phyloP scores from a whole-genome alignment of 768 basidiomycete genomes.

The Tricholomella constricta region DNA sequence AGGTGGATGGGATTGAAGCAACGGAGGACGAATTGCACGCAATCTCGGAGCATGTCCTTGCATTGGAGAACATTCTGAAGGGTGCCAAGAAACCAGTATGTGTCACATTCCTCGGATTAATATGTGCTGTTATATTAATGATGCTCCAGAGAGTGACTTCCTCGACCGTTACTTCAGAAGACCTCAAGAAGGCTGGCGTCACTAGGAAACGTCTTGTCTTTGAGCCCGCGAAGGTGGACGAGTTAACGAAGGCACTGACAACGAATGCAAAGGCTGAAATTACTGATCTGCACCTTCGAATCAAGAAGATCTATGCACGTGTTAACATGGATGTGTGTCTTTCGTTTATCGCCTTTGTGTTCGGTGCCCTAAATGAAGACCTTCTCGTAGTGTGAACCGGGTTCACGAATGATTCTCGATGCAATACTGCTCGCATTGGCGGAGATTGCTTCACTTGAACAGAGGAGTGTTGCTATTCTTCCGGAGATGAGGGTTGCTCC shows the following conservation, averaged over 20 bases:
- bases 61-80: slow-evolving; percentile 26
- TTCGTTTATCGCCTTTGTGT: slow-evolving; percentile 15
- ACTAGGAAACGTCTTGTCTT: slow-evolving; percentile 25
- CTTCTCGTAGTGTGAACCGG: slow-evolving; percentile 25
- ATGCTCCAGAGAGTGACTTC: slow-evolving; percentile 28
- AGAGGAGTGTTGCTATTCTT: slow-evolving; percentile 28
- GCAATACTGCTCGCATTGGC: slow-evolving; percentile 30
- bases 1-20: slow-evolving; percentile 30
- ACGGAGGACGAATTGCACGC: slow-evolving; percentile 22
- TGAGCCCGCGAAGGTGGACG: slow-evolving; percentile 17
- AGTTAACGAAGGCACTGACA: slow-evolving; percentile 18
- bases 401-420: slow-evolving; percentile 33
- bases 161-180: slow-evolving; percentile 24
- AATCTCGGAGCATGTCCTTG: slow-evolving; percentile 25
- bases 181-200: slow-evolving; percentile 29
- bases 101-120: slow-evolving; percentile 12
- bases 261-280: slow-evolving; percentile 22
- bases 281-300: slow-evolving; percentile 21
- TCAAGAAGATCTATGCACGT: slow-evolving; percentile 30
- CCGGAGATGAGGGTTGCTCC: slow-evolving; percentile 28
- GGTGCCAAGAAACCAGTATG: slow-evolving; percentile 30
- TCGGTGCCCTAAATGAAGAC: slow-evolving; percentile 15
- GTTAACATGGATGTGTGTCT: slow-evolving; percentile 34
- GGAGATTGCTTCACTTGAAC: slow-evolving; percentile 21
- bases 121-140: slow-evolving; percentile 16